Conservation (phyloP, 2,329 filamentous ascomycete genomes). For the Knufia petricola region DNA sequence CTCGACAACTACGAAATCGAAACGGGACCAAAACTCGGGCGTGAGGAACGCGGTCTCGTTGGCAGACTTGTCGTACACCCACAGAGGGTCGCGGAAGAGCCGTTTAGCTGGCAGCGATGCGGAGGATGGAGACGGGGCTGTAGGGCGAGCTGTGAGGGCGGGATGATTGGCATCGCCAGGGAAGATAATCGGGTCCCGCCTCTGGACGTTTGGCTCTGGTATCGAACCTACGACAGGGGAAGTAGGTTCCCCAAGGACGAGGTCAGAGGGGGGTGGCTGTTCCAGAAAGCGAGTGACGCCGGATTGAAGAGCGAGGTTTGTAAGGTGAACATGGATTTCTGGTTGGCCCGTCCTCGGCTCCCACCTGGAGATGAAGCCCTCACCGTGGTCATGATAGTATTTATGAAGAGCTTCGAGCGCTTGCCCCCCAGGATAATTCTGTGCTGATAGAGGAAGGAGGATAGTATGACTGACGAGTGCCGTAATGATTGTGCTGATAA, state of each 20-base stretch:
- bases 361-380: background rate
- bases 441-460: constrained; percentile 69
- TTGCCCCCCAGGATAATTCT: constrained; percentile 88
- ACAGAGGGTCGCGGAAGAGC: constrained; percentile 26
- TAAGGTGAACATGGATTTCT: constrained; percentile 41
- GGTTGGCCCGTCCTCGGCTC: constrained; percentile 18
- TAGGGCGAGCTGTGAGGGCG: constrained; percentile 12
- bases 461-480: constrained; percentile 55
- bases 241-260: background rate
- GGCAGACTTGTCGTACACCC: constrained; percentile 54
- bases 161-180: constrained; percentile 22
- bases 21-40: constrained; percentile 46
- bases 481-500: constrained; percentile 50
- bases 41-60: constrained; percentile 39
- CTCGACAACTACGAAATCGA: constrained; percentile 52
- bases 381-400: constrained; percentile 12
- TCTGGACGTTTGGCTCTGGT: background rate
- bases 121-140: constrained; percentile 5
- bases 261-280: constrained; percentile 22
- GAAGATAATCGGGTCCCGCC: constrained; percentile 10
- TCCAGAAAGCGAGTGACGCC: constrained; percentile 53
- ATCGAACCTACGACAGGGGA: constrained; percentile 4
- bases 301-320: constrained; percentile 54
- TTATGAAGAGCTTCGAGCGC: constrained; percentile 49
- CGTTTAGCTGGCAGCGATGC: background rate